Conservation (phyloP, 129 eudicot species). For the Artemisia tridentata region DNA sequence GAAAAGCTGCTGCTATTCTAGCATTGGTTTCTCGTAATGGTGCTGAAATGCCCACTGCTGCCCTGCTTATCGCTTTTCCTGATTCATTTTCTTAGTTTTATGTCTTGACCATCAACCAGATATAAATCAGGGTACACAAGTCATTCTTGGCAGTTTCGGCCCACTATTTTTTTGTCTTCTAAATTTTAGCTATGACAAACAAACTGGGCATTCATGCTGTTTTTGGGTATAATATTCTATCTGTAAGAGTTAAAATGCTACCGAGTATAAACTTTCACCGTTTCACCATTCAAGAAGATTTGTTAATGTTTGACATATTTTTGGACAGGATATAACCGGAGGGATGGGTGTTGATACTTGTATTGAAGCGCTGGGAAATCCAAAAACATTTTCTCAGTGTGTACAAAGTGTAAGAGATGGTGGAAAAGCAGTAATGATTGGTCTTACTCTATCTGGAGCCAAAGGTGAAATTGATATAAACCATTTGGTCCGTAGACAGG, state of each 20-base stretch:
- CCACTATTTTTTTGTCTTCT: too few relatives aligned
- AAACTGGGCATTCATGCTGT: background rate
- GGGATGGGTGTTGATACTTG: slow-evolving; percentile 91
- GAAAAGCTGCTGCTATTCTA: background rate
- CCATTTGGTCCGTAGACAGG: slow-evolving; percentile 99
- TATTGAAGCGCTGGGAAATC: slow-evolving; percentile 90
- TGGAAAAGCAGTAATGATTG: slow-evolving; percentile 99
- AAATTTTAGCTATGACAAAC: too few relatives aligned
- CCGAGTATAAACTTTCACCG: too few relatives aligned
- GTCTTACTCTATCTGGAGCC: slow-evolving; percentile 78
- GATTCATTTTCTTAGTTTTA: too few relatives aligned
- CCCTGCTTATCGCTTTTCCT: too few relatives aligned
- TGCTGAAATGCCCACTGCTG: too few relatives aligned
- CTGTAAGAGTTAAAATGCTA: too few relatives aligned
- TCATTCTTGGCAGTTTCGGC: too few relatives aligned
- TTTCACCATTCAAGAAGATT: slow-evolving; percentile 1
- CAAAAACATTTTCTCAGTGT: slow-evolving; percentile 84
- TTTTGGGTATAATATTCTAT: background rate
- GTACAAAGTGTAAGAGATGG: slow-evolving; percentile 86
- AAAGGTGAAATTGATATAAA: slow-evolving; percentile 96
- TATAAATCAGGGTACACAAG: too few relatives aligned
- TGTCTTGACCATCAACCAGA: too few relatives aligned
- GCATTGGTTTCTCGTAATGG: too few relatives aligned
- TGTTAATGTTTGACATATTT: background rate
- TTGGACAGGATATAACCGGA: slow-evolving; percentile 85